Evolutionary conservation across 768 basidiomycete species (phyloP).

Genomic region (Kwoniella dejecticola): DNA sequence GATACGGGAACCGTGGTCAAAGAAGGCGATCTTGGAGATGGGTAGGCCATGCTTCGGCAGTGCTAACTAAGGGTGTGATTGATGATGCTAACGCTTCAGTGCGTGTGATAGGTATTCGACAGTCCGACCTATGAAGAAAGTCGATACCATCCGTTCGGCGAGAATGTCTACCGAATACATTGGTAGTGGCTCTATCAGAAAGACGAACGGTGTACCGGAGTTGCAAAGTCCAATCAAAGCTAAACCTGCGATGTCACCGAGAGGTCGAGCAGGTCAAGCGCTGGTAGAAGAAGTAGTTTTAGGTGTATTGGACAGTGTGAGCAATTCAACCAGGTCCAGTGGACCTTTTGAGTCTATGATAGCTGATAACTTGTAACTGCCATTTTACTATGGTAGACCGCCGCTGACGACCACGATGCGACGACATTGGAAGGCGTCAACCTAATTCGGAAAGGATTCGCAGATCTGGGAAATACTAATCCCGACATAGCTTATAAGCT

Average conservation of each 20-base stretch:
- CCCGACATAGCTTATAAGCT: slow-evolving; percentile 83
- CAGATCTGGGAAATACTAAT: slow-evolving; percentile 78
- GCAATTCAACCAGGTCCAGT: slow-evolving; percentile 35
- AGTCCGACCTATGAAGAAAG: slow-evolving; percentile 88
- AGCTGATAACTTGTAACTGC: too few species aligned
- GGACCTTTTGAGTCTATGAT: too few species aligned
- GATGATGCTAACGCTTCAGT: too few species aligned
- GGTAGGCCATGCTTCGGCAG: slow-evolving; percentile 55
- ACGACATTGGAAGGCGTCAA: slow-evolving; percentile 38
- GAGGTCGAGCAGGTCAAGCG: slow-evolving; percentile 51
- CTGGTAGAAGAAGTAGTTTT: slow-evolving; percentile 84
- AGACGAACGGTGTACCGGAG: not conserved
- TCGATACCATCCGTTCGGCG: slow-evolving; percentile 76
- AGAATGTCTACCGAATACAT: slow-evolving; percentile 78
- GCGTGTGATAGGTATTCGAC: slow-evolving; percentile 66
- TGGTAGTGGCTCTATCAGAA: slow-evolving; percentile 60
- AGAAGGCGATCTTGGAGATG: slow-evolving; percentile 81
- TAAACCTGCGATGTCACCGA: slow-evolving; percentile 1
- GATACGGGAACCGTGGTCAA: slow-evolving; percentile 73
- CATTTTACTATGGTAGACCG: too few species aligned
- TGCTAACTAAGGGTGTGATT: too few species aligned
- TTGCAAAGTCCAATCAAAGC: slow-evolving; percentile 13
- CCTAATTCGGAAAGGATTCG: slow-evolving; percentile 78
- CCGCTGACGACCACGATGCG: slow-evolving; percentile 40
- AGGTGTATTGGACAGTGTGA: slow-evolving; percentile 73